These are phyloP conservation scores for Cercospora beticola DNA, from an alignment of 2,329 filamentous ascomycete species.

Conservation along the genomic window DNA sequence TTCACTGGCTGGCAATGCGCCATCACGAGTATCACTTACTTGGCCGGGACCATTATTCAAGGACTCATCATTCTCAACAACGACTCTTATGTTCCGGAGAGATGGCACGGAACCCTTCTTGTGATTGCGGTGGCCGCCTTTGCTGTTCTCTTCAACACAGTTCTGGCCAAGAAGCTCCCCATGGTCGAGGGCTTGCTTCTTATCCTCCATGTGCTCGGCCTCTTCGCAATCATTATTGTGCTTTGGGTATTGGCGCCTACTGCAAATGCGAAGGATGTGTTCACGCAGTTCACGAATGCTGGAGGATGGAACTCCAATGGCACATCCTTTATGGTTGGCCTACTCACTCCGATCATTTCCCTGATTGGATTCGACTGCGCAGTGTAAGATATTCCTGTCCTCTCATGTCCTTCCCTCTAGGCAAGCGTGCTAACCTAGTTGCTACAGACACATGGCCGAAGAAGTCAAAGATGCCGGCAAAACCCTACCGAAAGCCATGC, in stretches of 20 bases:
- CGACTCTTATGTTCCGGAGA: conserved; percentile 8
- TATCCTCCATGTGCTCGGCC: conserved; percentile 53
- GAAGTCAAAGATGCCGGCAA: conserved; percentile 15
- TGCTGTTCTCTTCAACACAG: conserved; percentile 46
- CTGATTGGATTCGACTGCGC: conserved; percentile 15
- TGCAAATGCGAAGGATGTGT: conserved; percentile 24
- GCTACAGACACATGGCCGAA: conserved; percentile 14
- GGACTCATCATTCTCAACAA: conserved; percentile 21
- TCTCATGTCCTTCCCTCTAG: too few species aligned
- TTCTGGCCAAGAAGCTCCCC: conserved; percentile 46
- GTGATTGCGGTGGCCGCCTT: conserved; percentile 47
- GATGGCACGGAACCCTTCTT: conserved; percentile 51
- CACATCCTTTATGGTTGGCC: conserved; percentile 11
- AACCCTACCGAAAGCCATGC: conserved; percentile 13
- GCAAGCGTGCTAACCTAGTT: neutral
- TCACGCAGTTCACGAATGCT: conserved; percentile 28
- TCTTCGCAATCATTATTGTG: conserved; percentile 54
- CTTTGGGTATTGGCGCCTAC: conserved; percentile 41
- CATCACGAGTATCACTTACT: conserved; percentile 12
- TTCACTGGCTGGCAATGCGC: conserved; percentile 18
- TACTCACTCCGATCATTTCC: neutral
- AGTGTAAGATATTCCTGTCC: neutral
- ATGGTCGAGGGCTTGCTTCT: conserved; percentile 52
- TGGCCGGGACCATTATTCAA: conserved; percentile 15
- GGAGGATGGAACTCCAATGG: conserved; percentile 14